Conservation (phyloP, 305 asterid genomes). For the Fraxinus platypoda region DNA sequence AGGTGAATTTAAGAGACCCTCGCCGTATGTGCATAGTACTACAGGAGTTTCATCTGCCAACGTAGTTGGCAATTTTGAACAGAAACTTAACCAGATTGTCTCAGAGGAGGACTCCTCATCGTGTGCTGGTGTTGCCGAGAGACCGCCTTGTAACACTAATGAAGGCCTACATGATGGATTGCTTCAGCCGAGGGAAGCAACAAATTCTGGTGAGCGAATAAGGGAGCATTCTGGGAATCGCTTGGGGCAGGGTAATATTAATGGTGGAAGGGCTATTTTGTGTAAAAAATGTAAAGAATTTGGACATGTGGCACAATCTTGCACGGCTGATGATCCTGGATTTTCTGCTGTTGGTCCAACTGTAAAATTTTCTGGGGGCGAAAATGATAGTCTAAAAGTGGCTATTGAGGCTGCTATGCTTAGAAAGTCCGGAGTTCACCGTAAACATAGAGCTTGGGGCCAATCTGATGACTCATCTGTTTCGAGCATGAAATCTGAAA, state of each 20-base stretch:
- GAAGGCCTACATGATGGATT: slow-evolving; percentile 52
- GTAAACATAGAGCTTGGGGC: slow-evolving; percentile 49
- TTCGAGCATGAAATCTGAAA: slow-evolving; percentile 38
- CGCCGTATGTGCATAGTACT: slow-evolving; percentile 29
- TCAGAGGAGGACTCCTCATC: slow-evolving; percentile 44
- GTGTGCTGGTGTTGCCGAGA: slow-evolving; percentile 39
- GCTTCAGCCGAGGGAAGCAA: slow-evolving; percentile 46
- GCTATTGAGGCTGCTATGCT: slow-evolving; percentile 89
- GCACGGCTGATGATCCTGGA: slow-evolving; percentile 25
- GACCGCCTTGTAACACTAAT: slow-evolving; percentile 35
- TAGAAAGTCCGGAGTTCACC: slow-evolving; percentile 70
- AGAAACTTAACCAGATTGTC: slow-evolving; percentile 42
- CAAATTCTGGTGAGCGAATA: slow-evolving; percentile 46
- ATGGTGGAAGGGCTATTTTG: slow-evolving; percentile 21
- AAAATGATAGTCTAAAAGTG: slow-evolving; percentile 63
- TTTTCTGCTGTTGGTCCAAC: slow-evolving; percentile 30
- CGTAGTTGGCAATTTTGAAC: slow-evolving; percentile 38
- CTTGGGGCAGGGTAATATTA: slow-evolving; percentile 35
- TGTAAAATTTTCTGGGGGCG: slow-evolving; percentile 54
- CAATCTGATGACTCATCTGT: slow-evolving; percentile 52
- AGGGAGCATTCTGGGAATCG: slow-evolving; percentile 60
- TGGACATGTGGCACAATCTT: slow-evolving; percentile 33
- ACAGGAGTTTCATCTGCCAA: slow-evolving; percentile 42
- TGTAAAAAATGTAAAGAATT: slow-evolving; percentile 40
- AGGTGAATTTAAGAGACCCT: slow-evolving; percentile 72